Conservation (phyloP, 129 eudicot species). For the Ambrosia trifida region DNA sequence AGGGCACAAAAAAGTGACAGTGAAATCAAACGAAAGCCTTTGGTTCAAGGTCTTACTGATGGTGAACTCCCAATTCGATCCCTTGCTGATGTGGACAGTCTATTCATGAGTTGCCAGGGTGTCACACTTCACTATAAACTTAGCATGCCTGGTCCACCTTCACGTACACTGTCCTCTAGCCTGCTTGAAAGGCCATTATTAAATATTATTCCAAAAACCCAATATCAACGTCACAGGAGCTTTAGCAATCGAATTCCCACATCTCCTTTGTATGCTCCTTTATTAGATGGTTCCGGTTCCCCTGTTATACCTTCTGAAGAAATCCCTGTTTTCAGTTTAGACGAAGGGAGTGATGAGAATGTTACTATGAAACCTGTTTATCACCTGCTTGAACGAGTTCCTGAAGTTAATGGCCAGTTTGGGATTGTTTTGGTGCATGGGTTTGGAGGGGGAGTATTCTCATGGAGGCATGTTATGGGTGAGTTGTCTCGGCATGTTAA, state of each 20-base stretch:
- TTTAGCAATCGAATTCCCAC: constrained; percentile 56
- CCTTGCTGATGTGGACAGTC: constrained; percentile 84
- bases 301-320: constrained; percentile 55
- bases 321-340: constrained; percentile 62
- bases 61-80: constrained; percentile 77
- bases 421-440: constrained; percentile 93
- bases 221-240: constrained; percentile 69
- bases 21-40: constrained; percentile 58
- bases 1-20: constrained; percentile 62
- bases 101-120: constrained; percentile 66
- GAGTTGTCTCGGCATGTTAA: constrained; percentile 68
- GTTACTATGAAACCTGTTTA: constrained; percentile 36
- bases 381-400: constrained; percentile 39
- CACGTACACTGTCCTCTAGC: constrained; percentile 76
- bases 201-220: constrained; percentile 44
- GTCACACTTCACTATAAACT: constrained; percentile 87
- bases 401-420: constrained; percentile 56
- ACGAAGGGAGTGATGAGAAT: constrained; percentile 48
- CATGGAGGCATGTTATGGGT: constrained; percentile 96
- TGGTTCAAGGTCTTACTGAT: constrained; percentile 47
- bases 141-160: constrained; percentile 68
- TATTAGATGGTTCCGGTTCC: constrained; percentile 55
- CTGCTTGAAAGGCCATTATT: constrained; percentile 48
- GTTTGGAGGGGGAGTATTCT: constrained; percentile 96
- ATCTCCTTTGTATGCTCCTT: constrained; percentile 72